Evolutionary conservation across 2,329 filamentous ascomycete species (phyloP).

Genomic region (Myriosclerotinia curreyana): DNA sequence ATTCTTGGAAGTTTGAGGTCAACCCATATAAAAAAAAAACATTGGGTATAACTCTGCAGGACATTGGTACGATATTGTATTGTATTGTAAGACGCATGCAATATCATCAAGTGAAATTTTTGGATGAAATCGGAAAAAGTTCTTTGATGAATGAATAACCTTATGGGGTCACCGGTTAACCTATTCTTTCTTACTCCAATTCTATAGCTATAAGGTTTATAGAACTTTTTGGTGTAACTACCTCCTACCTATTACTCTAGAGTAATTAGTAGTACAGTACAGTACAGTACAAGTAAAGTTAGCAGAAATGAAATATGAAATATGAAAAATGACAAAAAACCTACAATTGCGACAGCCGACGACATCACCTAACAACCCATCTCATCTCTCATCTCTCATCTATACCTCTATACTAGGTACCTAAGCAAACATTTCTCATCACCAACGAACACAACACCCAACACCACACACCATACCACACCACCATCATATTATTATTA

Average conservation of each 20-base stretch:
- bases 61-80: too few relatives aligned
- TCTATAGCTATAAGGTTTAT: too few relatives aligned
- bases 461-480: not conserved
- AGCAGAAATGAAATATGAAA: too few relatives aligned
- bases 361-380: not conserved
- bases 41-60: not conserved
- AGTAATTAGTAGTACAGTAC: too few relatives aligned
- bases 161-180: not conserved
- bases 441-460: too few relatives aligned
- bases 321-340: too few relatives aligned
- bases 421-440: not conserved
- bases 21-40: too few relatives aligned
- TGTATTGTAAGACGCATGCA: not conserved
- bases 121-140: constrained; percentile 2
- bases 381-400: not conserved
- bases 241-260: too few relatives aligned
- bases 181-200: too few relatives aligned
- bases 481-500: too few relatives aligned
- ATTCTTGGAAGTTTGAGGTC: not conserved
- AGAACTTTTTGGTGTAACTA: too few relatives aligned
- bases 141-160: not conserved
- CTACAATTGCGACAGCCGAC: not conserved
- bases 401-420: not conserved
- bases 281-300: too few relatives aligned
- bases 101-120: not conserved